Base-by-base conservation (phyloP, 139 green algal genomes). In the Chlamydomonas asymmetrica region DNA sequence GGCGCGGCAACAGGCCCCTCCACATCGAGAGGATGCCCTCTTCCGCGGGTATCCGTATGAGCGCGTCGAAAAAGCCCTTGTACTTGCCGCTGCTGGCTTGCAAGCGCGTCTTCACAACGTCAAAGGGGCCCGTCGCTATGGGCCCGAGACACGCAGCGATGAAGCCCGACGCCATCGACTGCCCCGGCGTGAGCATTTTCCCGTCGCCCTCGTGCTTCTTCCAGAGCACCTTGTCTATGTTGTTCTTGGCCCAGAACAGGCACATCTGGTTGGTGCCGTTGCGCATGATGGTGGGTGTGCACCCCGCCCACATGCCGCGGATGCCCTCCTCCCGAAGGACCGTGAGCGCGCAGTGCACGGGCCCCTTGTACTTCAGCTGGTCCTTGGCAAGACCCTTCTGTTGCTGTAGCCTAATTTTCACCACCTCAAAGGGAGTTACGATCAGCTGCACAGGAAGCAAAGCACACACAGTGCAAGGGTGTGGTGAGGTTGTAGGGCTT, bases 251-350 rank as follows among this genome's bases (percentile, higher is more conserved):
- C 85, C 89, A 96, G 85, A 98, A 98, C 54, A 98, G 82, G 76
- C 89, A 94, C 91, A 97, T 97, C 67, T 89, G 95, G 87, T 98
- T 98, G 77, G 92, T 97, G 75, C 95, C 95, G 67, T 98, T 97
- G 72, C 95, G 89, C 73, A 95, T 77, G 31, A 97, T 82, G 34
- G 95, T 98, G 56, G 95, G 94, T 0, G 90, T 84, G 9, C 85
- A 91, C 9, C 95, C 95, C n/a, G 80, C 86, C 95, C 95, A 98
- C 79, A 98, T 81, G 49, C 88, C 91, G 25, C 80, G 74, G 18
- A 94, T 41, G 9, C 95, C 95, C 75, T 98, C 95, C 80, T 97
- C 91, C 27, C 75, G 76, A 9, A 95, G 68, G 32, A 98, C 93
- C 38, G 88, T 95, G 37, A 66, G 22, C 2, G 92, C 95, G 38